A percentile compares a stretch with the other conserved stretches of the same genome.
Conservation (phyloP, 2,329 filamentous ascomycete genomes). For the Penicillium sp. region DNA sequence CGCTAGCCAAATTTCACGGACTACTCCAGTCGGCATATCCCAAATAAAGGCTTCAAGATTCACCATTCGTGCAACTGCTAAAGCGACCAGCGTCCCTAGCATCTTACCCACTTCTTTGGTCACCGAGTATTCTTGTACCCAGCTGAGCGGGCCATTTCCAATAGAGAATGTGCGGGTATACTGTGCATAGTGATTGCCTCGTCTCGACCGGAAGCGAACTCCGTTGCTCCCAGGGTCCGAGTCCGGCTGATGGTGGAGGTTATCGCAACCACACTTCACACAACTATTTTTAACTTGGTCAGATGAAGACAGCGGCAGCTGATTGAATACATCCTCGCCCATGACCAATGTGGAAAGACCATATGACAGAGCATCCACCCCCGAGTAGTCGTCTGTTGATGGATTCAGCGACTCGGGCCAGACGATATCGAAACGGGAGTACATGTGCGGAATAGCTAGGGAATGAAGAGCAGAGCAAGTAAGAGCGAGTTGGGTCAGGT, state of each 20-base stretch:
- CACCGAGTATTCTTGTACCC: constrained; percentile 79
- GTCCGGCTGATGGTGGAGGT: constrained; percentile 17
- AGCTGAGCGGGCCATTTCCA: constrained; percentile 75
- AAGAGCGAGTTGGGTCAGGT: constrained; percentile 73
- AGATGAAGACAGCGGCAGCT: constrained; percentile 42
- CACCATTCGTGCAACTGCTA: constrained; percentile 77
- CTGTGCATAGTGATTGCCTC: constrained; percentile 73
- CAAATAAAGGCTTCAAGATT: constrained; percentile 80
- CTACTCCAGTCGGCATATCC: constrained; percentile 85
- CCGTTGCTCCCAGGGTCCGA: neutral
- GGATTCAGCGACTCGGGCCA: constrained; percentile 71
- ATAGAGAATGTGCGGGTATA: constrained; percentile 80
- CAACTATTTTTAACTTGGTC: constrained; percentile 19
- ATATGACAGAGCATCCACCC: constrained; percentile 80
- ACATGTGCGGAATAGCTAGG: constrained; percentile 74
- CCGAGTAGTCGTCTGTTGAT: constrained; percentile 64
- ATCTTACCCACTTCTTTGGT: constrained; percentile 83
- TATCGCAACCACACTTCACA: constrained; percentile 33
- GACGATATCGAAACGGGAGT: constrained; percentile 82
- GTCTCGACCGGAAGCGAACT: constrained; percentile 38
- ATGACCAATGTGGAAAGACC: constrained; percentile 77
- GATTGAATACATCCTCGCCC: constrained; percentile 63
- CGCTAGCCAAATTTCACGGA: constrained; percentile 78
- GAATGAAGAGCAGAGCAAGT: constrained; percentile 75
- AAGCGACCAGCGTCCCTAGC: constrained; percentile 77